Conservation (phyloP, 1,284 basidiomycete genomes). For the Tilletia walkeri region DNA sequence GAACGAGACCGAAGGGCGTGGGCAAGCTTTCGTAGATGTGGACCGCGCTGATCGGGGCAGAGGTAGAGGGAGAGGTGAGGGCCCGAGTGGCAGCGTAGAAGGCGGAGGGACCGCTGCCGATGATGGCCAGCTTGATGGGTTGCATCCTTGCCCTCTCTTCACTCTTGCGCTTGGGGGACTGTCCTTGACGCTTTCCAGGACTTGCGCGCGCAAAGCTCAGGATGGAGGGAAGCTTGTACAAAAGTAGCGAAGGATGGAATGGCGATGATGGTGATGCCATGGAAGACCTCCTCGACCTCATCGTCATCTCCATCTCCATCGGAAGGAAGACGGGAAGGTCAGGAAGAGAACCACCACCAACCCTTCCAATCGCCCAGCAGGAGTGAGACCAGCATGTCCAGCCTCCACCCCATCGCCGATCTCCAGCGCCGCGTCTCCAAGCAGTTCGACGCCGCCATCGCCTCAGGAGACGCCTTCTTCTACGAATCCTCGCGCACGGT, state of each 20-base stretch:
- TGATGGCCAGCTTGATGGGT: constrained; percentile 65
- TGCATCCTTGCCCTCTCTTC: not conserved
- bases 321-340: no score
- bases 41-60: constrained; percentile 57
- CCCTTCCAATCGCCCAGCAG: no score
- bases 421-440: constrained; percentile 32
- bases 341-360: no score
- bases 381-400: no score
- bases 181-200: no score
- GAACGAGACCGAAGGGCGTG: constrained; percentile 83
- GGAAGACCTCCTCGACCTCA: no score
- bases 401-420: constrained; percentile 8
- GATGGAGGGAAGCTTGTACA: no score
- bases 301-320: no score
- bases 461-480: constrained; percentile 44
- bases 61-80: constrained; percentile 23
- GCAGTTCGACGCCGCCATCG: constrained; percentile 37
- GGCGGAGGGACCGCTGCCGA: constrained; percentile 87
- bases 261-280: no score
- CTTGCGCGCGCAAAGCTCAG: no score
- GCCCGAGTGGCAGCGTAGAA: constrained; percentile 76
- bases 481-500: constrained; percentile 38
- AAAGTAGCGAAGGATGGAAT: no score
- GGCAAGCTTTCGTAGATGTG: constrained; percentile 92
- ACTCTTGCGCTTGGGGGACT: no score